Base-by-base conservation (phyloP, 495 filamentous ascomycete species). In the Amorphotheca resinae region DNA sequence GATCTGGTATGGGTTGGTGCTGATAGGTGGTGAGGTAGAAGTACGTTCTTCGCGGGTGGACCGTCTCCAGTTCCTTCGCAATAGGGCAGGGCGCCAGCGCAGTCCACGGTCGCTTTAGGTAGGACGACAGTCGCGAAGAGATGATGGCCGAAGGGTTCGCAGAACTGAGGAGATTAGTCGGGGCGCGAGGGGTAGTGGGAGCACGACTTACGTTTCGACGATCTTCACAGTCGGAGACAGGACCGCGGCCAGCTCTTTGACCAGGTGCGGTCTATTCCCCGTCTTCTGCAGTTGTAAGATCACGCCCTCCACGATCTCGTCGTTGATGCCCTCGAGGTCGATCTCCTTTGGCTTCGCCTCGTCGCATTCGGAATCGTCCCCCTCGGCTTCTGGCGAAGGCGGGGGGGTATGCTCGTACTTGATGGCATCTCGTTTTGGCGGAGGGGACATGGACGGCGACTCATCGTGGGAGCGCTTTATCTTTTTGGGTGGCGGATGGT, bases 131-230 rank as follows among this genome's bases (percentile, higher is more conserved):
- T 48, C 91, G 81, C 23, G 93, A 95, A 4, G 89, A 93, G 49
- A 98, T 83, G 52, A 98, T 84, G 37, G 91, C 89, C 53, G 82
- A 80, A 20, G 88, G 91, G 59, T 98, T 98, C 18, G 89, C 87
- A 41, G 91, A 95, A 60, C 91, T 98, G 59, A 12, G 37, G 45
- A 43, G 15, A 23, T 37, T 18, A 50, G n/a, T n/a, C n/a, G n/a
- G n/a, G n/a, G n/a, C 17, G 25, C 14, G 35, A 16, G 9, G 22
- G 2, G 11, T 6, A 21, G 9, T 33, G 35, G 38, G 28, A 2
- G 23, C 23, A 44, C 14, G 38, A 69, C 87, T 52, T 75, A 95
- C 91, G 85, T 91, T 66, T 91, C 82, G 50, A 98, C 86, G 50
- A 80, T 83, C 46, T 81, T 77, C 53, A 93, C 80, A 38, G 78